These are phyloP conservation scores for Prunus mira DNA, from an alignment of 306 rosid genomes.

Conservation along the genomic window DNA sequence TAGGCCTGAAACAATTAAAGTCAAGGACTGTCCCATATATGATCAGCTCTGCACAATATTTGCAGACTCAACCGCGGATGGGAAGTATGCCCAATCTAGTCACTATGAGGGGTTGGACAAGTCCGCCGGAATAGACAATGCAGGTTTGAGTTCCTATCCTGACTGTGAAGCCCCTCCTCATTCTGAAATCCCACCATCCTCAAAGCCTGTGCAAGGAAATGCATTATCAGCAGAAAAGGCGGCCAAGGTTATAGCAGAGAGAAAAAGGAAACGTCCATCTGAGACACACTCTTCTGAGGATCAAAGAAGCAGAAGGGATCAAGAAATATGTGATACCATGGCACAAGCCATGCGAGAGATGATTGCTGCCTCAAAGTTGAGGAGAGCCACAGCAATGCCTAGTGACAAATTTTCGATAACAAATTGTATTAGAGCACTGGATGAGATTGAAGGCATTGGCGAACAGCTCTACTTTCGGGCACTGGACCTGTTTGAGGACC, in stretches of 20 bases:
- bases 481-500: slow-evolving; percentile 69
- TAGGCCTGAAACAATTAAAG: slow-evolving; percentile 55
- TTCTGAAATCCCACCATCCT: slow-evolving; percentile 35
- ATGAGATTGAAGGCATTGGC: slow-evolving; percentile 62
- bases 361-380: slow-evolving; percentile 59
- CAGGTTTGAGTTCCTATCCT: slow-evolving; percentile 37
- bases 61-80: slow-evolving; percentile 66
- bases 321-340: slow-evolving; percentile 49
- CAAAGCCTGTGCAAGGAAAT: slow-evolving; percentile 35
- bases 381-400: slow-evolving; percentile 31
- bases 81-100: slow-evolving; percentile 83
- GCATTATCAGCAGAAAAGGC: slow-evolving; percentile 35
- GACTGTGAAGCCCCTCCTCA: slow-evolving; percentile 33
- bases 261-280: slow-evolving; percentile 61
- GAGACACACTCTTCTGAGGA: slow-evolving; percentile 36
- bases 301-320: slow-evolving; percentile 38
- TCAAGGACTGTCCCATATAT: slow-evolving; percentile 75
- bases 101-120: slow-evolving; percentile 68
- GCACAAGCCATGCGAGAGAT: slow-evolving; percentile 64
- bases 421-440: slow-evolving; percentile 70
- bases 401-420: slow-evolving; percentile 61
- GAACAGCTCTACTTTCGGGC: slow-evolving; percentile 60
- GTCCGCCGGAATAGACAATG: slow-evolving; percentile 35
- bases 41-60: slow-evolving; percentile 79
- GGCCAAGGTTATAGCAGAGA: slow-evolving; percentile 40